These are phyloP conservation scores for Cyberlindnera japonica DNA, from an alignment of 805 yeast genomes.

Conservation along the genomic window DNA sequence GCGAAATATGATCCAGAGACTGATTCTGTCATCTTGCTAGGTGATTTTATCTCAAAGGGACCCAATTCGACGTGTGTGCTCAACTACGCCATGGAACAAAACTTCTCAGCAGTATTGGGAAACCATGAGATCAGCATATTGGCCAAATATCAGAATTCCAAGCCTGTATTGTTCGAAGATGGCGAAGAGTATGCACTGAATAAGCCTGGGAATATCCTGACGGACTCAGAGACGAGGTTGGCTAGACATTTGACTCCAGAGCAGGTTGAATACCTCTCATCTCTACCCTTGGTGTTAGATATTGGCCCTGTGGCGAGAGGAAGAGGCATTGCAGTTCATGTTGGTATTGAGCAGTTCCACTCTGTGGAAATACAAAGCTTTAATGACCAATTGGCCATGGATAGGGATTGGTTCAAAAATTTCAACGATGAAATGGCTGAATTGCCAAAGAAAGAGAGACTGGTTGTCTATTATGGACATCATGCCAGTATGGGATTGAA, in stretches of 20 bases:
- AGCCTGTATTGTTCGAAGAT: constrained; percentile 23
- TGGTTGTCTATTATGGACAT: constrained; percentile 76
- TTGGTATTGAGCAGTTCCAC: constrained; percentile 7
- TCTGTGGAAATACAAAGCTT: constrained; percentile 45
- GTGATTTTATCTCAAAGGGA: constrained; percentile 87
- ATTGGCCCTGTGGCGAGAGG: constrained; percentile 56
- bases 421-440: constrained; percentile 23
- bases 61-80: constrained; percentile 67
- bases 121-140: constrained; percentile 81
- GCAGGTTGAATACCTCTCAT: constrained; percentile 57
- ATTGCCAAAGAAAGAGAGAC: constrained; percentile 28
- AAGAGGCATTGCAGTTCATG: constrained; percentile 28
- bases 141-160: constrained; percentile 52
- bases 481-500: constrained; percentile 78
- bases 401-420: constrained; percentile 55
- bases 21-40: constrained; percentile 68
- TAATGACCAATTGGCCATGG: constrained; percentile 60
- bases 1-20: constrained; percentile 40
- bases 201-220: constrained; percentile 17
- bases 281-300: constrained; percentile 59
- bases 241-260: constrained; percentile 41
- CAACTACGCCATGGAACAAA: constrained; percentile 55
- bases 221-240: constrained; percentile 17
- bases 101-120: constrained; percentile 75
- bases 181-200: constrained; percentile 18